phyloP scores from a whole-genome alignment of 805 yeast genomes.

The Cyberlindnera mississippiensis region DNA sequence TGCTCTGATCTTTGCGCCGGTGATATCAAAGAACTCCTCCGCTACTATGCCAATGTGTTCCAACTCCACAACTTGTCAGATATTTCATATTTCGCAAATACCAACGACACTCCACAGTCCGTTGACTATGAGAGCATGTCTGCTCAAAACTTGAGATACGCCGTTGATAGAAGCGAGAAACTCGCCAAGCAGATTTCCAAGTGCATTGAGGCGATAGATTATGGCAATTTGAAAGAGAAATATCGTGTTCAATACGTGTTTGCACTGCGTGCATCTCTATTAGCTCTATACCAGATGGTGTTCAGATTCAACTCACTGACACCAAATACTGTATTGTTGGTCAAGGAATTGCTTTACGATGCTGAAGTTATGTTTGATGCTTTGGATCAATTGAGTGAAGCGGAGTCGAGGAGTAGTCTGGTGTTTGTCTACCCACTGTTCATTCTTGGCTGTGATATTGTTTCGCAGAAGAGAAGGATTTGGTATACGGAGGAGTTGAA shows the following conservation, averaged over 20 bases:
- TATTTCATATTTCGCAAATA: slow-evolving; percentile 14
- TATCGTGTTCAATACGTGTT: slow-evolving; percentile 11
- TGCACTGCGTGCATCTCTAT: slow-evolving; percentile 4
- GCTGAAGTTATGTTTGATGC: slow-evolving; percentile 4
- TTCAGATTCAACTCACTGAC: slow-evolving; percentile 14
- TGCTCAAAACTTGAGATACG: slow-evolving; percentile 9
- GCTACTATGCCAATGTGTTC: slow-evolving; percentile 11
- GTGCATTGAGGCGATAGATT: neutral
- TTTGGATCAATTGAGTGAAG: neutral
- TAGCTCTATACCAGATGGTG: slow-evolving; percentile 13
- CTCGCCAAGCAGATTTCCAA: slow-evolving; percentile 1
- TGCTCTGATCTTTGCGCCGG: slow-evolving; percentile 8
- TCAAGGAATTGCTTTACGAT: slow-evolving; percentile 6
- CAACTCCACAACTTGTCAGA: slow-evolving; percentile 14
- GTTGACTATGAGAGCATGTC: slow-evolving; percentile 10
- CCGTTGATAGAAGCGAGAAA: slow-evolving; percentile 6
- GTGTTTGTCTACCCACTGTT: slow-evolving; percentile 8
- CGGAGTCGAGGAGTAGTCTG: slow-evolving; percentile 1
- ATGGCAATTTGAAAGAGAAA: slow-evolving; percentile 1
- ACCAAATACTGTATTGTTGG: slow-evolving; percentile 14
- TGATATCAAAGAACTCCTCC: slow-evolving; percentile 13
- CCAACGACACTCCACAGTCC: slow-evolving; percentile 4
- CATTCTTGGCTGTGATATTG: slow-evolving; percentile 10
- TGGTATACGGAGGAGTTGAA: slow-evolving; percentile 9
- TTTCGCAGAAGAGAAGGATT: slow-evolving; percentile 1